These are phyloP conservation scores for Xylariaceae sp. DNA, from an alignment of 2,329 filamentous ascomycete species.

Conservation along the genomic window DNA sequence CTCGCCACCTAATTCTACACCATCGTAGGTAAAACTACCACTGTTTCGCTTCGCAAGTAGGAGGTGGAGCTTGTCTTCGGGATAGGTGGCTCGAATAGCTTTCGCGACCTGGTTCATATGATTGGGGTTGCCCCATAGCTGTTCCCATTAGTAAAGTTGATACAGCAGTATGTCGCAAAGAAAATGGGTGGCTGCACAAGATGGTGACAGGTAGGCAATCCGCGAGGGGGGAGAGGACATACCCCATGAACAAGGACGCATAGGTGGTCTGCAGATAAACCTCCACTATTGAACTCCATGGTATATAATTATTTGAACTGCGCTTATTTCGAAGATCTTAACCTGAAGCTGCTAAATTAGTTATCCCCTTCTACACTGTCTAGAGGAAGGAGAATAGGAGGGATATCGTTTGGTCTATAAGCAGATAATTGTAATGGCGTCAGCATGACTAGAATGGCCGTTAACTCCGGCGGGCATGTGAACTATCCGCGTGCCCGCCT, in stretches of 20 bases:
- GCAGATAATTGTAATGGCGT: neutral
- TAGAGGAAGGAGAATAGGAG: no score
- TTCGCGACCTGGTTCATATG: constrained; percentile 75
- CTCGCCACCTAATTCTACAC: constrained; percentile 72
- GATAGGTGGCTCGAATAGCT: constrained; percentile 65
- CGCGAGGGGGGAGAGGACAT: constrained; percentile 44
- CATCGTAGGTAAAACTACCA: constrained; percentile 75
- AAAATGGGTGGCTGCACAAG: neutral
- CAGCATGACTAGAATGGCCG: neutral
- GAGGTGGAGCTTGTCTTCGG: constrained; percentile 70
- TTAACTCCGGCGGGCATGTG: constrained; percentile 29
- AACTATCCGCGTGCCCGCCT: constrained; percentile 20
- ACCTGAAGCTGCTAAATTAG: no score
- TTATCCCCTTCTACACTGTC: neutral
- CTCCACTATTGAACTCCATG: constrained; percentile 59
- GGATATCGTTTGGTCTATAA: neutral
- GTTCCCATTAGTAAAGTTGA: constrained; percentile 31
- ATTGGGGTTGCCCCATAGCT: constrained; percentile 81
- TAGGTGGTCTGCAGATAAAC: constrained; percentile 68
- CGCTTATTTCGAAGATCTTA: neutral
- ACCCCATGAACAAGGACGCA: constrained; percentile 81
- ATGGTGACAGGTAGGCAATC: neutral
- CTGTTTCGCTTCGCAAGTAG: constrained; percentile 76
- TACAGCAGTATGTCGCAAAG: constrained; percentile 9
- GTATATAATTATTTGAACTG: constrained; percentile 29